Conservation (phyloP, 768 basidiomycete genomes). For the Hypsizygus marmoreus region DNA sequence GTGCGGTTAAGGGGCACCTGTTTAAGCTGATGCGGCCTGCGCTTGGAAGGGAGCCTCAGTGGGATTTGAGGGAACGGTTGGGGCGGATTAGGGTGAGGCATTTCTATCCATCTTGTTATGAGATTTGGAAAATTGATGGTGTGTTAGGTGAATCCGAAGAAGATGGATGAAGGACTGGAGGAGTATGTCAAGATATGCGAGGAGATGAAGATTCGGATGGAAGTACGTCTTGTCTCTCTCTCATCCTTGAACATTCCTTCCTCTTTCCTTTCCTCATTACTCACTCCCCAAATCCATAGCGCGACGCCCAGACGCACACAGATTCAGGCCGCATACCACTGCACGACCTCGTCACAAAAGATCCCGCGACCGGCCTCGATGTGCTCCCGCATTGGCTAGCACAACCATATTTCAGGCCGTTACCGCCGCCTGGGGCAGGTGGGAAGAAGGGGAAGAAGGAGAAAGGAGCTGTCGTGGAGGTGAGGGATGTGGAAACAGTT, state of each 20-base stretch:
- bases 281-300: slow-evolving; percentile 30
- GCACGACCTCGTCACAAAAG: slow-evolving; percentile 37
- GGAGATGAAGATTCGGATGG: slow-evolving; percentile 63
- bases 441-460: background rate
- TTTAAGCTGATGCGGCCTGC: slow-evolving; percentile 91
- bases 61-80: slow-evolving; percentile 73
- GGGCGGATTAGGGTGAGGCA: slow-evolving; percentile 51
- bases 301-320: slow-evolving; percentile 44
- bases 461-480: background rate
- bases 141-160: too few relatives aligned
- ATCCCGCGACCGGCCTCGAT: slow-evolving; percentile 36
- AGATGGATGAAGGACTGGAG: slow-evolving; percentile 31
- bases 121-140: too few relatives aligned
- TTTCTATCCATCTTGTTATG: too few relatives aligned
- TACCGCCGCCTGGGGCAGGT: slow-evolving; percentile 15
- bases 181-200: slow-evolving; percentile 55
- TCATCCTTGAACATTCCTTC: slow-evolving; percentile 7
- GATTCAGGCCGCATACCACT: slow-evolving; percentile 19
- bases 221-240: slow-evolving; percentile 23
- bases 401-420: slow-evolving; percentile 67
- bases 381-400: slow-evolving; percentile 50
- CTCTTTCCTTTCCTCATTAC: background rate
- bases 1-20: slow-evolving; percentile 88
- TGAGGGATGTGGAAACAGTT: too few relatives aligned
- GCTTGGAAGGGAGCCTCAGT: slow-evolving; percentile 48